A percentile compares a stretch with the other conserved stretches of the same genome.
Conservation (phyloP, 179 eudicot genomes). For the Patellifolia procumbens region DNA sequence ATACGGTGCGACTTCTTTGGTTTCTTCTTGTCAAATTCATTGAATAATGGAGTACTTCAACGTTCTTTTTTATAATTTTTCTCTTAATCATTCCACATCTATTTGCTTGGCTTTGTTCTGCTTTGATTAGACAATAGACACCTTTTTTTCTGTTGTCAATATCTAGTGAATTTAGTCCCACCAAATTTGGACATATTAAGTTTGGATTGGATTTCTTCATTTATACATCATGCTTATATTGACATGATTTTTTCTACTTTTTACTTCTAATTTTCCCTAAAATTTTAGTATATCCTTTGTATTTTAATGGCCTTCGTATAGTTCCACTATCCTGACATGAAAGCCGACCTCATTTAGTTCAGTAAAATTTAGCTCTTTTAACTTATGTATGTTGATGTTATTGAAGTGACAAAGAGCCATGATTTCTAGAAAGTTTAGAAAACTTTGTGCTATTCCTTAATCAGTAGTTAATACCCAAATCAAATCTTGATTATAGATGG, state of each 20-base stretch:
- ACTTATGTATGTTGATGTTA: neutral
- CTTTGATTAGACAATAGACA: neutral
- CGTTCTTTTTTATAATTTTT: neutral
- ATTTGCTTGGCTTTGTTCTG: slow-evolving; percentile 6
- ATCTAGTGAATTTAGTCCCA: slow-evolving; percentile 16
- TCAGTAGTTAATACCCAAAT: no score
- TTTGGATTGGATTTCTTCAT: no score
- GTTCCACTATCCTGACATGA: neutral
- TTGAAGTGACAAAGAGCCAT: slow-evolving; percentile 3
- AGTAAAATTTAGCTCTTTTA: no score
- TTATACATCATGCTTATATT: no score
- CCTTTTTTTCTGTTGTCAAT: slow-evolving; percentile 22
- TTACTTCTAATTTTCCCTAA: no score
- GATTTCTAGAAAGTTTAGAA: slow-evolving; percentile 2
- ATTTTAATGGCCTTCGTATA: no score
- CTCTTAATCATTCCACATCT: slow-evolving; percentile 18
- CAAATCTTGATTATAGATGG: no score
- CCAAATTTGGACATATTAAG: slow-evolving; percentile 20
- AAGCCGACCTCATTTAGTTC: neutral
- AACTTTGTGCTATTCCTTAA: no score
- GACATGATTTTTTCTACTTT: no score
- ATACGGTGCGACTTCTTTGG: neutral
- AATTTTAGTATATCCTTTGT: no score
- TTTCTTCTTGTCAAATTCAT: slow-evolving; percentile 24
- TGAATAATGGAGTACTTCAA: slow-evolving; percentile 8